Base-by-base conservation (phyloP, 768 basidiomycete species). In the Termitomyces sp. region DNA sequence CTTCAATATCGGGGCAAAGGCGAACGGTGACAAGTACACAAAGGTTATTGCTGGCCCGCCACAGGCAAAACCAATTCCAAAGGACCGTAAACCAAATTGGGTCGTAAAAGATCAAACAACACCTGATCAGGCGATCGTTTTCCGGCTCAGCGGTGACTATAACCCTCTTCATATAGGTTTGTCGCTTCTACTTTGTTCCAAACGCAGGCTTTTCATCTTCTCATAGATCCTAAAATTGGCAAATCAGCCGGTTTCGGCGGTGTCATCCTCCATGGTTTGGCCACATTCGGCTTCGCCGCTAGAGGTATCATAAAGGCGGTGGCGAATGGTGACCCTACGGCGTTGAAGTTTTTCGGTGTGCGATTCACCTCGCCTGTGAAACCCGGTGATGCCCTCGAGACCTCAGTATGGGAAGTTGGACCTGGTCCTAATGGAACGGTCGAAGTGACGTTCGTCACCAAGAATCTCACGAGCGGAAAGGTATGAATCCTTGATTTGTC, bases 321-420 rank as follows among this genome's bases (percentile, higher is more conserved):
- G 13, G 90, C 84, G 0, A 80, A 77, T 0, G 80, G 81, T 46
- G 82, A 89, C 62, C 79, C 87, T 3, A 75, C 75, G 4, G 76
- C 87, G 2, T 74, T 95, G 61, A 84, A 79, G 61, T 77, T 84
- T 64, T 88, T 89, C 66, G 86, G 87, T 15, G 86, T 80, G 33
- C 78, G 89, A 30, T 95, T 95, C 76, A 91, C 91, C 0, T 78
- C 88, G 1, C 93, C 92, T 33, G 91, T 94, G 12, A 86, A 82
- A 70, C 92, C 91, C 9, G 92, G 92, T 0, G 90, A 93, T 68
- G 81, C 78, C 44, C 78, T 93, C 33, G 87, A 93, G 80, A 92
- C 89, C 9, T 76, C 78, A 49, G 81, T 85, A 39, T 93, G 91
- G 91, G 88, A 90, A 65, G 78, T 93, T 6, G 89, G 88, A 3